These are phyloP conservation scores for Clarireedia homoeocarpa DNA, from an alignment of 2,329 filamentous ascomycete species.

Conservation along the genomic window DNA sequence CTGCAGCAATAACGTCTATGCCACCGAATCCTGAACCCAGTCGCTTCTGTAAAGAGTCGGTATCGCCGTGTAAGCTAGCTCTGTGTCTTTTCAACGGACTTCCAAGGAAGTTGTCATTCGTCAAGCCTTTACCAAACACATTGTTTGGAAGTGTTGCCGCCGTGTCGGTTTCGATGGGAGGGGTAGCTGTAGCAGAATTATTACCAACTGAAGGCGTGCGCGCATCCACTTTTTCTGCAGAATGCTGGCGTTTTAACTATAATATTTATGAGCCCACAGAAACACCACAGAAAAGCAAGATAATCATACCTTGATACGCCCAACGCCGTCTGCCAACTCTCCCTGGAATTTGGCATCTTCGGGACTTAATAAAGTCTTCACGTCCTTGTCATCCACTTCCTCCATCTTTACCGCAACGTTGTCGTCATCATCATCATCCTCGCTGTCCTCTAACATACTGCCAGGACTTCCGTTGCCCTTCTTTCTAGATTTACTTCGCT, in stretches of 20 bases:
- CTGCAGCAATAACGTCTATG: slow-evolving; percentile 23
- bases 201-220: slow-evolving; percentile 38
- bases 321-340: slow-evolving; percentile 72
- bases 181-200: slow-evolving; percentile 34
- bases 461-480: slow-evolving; percentile 52
- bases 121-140: slow-evolving; percentile 36
- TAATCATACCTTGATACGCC: slow-evolving; percentile 65
- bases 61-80: slow-evolving; percentile 48
- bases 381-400: slow-evolving; percentile 54
- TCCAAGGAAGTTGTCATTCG: slow-evolving; percentile 46
- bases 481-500: slow-evolving; percentile 53
- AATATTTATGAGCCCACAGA: neutral
- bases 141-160: slow-evolving; percentile 23
- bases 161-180: slow-evolving; percentile 34
- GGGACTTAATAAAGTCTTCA: slow-evolving; percentile 51
- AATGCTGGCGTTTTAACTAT: slow-evolving; percentile 75
- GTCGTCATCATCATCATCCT: slow-evolving; percentile 67
- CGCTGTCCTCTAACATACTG: slow-evolving; percentile 59
- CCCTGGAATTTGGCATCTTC: slow-evolving; percentile 67
- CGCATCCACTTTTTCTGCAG: slow-evolving; percentile 55
- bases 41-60: slow-evolving; percentile 29
- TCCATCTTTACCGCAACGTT: slow-evolving; percentile 59
- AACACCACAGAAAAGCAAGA: neutral
- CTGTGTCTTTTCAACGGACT: slow-evolving; percentile 72
- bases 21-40: slow-evolving; percentile 19